phyloP scores from a whole-genome alignment of 129 eudicot species.

The Escallonia herrerae region DNA sequence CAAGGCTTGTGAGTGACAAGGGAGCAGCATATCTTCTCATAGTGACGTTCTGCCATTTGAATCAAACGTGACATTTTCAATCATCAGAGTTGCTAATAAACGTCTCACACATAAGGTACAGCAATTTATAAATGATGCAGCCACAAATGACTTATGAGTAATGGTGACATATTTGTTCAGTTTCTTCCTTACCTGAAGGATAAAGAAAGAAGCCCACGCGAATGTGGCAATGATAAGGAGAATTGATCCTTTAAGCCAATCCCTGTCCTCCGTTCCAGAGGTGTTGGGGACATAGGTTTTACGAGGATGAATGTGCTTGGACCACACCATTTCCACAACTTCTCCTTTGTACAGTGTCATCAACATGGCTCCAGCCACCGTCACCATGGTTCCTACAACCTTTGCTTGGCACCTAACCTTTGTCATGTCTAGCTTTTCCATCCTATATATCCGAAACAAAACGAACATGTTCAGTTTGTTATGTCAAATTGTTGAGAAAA shows the following conservation, averaged over 20 bases:
- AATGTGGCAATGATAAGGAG: constrained; percentile 87
- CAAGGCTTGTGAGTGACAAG: constrained; percentile 74
- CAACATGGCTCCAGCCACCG: constrained; percentile 87
- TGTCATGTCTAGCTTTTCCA: constrained; percentile 73
- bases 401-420: constrained; percentile 74
- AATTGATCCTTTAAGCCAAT: constrained; percentile 89
- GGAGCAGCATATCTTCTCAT: constrained; percentile 82
- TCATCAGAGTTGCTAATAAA: constrained; percentile 11
- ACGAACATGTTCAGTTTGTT: too few relatives aligned
- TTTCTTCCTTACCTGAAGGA: constrained; percentile 56
- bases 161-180: not conserved
- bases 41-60: constrained; percentile 55
- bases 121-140: not conserved
- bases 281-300: constrained; percentile 19
- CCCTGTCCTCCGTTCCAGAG: constrained; percentile 39
- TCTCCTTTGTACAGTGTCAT: constrained; percentile 90
- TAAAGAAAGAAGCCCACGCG: constrained; percentile 98
- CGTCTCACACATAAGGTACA: not conserved
- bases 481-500: too few relatives aligned
- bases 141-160: not conserved
- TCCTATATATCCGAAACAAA: constrained; percentile 26
- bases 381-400: constrained; percentile 63
- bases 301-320: constrained; percentile 49
- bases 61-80: not conserved
- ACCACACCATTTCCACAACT: constrained; percentile 61